These are phyloP conservation scores for Testicularia cyperi DNA, from an alignment of 1,284 basidiomycete genomes.

Conservation along the genomic window DNA sequence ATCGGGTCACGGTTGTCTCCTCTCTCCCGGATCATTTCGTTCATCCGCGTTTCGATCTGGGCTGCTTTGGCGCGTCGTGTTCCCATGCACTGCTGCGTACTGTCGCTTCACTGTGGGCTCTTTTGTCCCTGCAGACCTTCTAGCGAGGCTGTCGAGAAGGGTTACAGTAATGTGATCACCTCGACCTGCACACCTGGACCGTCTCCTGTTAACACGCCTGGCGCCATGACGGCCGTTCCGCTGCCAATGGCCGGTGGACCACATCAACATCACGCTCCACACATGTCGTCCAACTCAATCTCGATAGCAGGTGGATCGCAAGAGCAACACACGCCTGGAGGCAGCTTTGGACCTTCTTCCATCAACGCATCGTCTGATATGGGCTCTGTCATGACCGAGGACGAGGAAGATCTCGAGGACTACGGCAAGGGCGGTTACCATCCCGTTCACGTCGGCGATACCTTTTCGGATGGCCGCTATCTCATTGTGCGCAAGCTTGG, in stretches of 20 bases:
- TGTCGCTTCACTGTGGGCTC: no score
- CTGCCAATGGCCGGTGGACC: slow-evolving; percentile 31
- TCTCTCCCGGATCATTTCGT: no score
- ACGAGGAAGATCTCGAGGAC: slow-evolving; percentile 62
- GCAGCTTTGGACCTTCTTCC: slow-evolving; percentile 34
- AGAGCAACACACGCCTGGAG: slow-evolving; percentile 25
- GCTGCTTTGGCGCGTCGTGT: no score
- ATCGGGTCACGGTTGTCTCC: no score
- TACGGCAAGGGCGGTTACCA: slow-evolving; percentile 72
- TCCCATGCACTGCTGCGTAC: no score
- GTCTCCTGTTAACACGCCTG: slow-evolving; percentile 41
- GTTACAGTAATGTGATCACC: slow-evolving; percentile 41
- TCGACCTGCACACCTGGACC: slow-evolving; percentile 45
- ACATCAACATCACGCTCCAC: slow-evolving; percentile 14
- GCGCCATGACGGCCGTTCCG: slow-evolving; percentile 24
- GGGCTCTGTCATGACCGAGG: slow-evolving; percentile 59
- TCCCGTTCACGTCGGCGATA: slow-evolving; percentile 91
- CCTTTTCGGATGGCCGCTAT: slow-evolving; percentile 85
- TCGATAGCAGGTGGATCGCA: slow-evolving; percentile 32
- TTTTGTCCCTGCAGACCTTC: slow-evolving; percentile 11
- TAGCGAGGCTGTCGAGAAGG: slow-evolving; percentile 19
- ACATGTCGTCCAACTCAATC: slow-evolving; percentile 26
- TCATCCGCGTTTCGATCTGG: no score
- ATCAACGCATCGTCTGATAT: slow-evolving; percentile 38
- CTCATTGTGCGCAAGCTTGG: slow-evolving; percentile 91